A percentile compares a stretch with the other conserved stretches of the same genome.
phyloP scores from a whole-genome alignment of 2,329 filamentous ascomycete genomes.

The Trichoderma citrinoviride region DNA sequence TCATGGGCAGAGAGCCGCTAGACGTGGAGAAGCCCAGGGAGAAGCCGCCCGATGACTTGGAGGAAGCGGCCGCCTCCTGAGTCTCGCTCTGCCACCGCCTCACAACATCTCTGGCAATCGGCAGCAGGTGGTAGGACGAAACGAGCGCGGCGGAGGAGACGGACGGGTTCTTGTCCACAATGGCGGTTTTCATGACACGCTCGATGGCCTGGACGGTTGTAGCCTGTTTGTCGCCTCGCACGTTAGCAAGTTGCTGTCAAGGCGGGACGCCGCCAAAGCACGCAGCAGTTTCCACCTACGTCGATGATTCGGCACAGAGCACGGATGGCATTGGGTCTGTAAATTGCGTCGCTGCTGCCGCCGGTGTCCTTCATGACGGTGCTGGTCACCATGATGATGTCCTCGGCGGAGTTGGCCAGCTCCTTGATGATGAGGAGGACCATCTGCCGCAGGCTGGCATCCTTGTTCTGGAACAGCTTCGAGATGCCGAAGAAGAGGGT shows the following conservation, averaged over 20 bases:
- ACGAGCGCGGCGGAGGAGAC: constrained; percentile 95
- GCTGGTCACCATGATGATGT: constrained; percentile 99
- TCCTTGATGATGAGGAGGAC: constrained; percentile 98
- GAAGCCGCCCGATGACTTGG: constrained; percentile 86
- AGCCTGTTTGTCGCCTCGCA: constrained; percentile 51
- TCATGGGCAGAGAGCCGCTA: constrained; percentile 71
- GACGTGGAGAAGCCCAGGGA: constrained; percentile 85
- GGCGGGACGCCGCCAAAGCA: constrained; percentile 14
- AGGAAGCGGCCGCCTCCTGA: constrained; percentile 88
- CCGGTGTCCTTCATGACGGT: constrained; percentile 99
- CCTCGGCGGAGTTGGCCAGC: constrained; percentile 88
- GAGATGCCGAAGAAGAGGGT: constrained; percentile 98
- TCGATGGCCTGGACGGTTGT: constrained; percentile 97
- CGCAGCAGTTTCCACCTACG: constrained; percentile 51
- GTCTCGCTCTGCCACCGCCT: constrained; percentile 98
- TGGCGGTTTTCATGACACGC: constrained; percentile 97
- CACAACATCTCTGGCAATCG: constrained; percentile 92
- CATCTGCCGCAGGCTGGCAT: constrained; percentile 97
- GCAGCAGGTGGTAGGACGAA: constrained; percentile 95
- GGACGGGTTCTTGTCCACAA: constrained; percentile 97
- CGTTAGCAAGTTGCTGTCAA: constrained; percentile 24
- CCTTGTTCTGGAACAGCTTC: constrained; percentile 99
- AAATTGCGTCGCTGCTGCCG: constrained; percentile 89
- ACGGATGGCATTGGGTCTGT: constrained; percentile 92
- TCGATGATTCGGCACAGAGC: constrained; percentile 96